Evolutionary conservation across 768 basidiomycete species (phyloP).

Genomic region (Phaeotremella fagi): DNA sequence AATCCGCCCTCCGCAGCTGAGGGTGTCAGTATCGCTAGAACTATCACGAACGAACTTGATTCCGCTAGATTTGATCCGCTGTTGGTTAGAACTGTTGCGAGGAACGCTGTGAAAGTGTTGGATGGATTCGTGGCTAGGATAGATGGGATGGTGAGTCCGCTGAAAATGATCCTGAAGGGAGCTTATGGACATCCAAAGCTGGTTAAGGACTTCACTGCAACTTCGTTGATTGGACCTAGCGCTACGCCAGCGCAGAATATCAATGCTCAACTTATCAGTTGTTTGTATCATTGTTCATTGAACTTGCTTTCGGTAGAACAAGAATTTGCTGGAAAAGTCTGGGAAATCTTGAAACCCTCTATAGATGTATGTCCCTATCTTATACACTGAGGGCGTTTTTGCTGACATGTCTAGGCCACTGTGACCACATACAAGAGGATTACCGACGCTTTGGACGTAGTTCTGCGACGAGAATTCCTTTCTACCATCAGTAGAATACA

Average conservation of each 20-base stretch:
- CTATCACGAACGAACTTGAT: constrained; percentile 84
- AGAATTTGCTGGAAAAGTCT: constrained; percentile 64
- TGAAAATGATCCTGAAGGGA: neutral
- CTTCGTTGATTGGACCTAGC: constrained; percentile 66
- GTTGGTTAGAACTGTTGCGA: constrained; percentile 71
- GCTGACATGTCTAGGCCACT: constrained; percentile 5
- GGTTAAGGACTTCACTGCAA: constrained; percentile 70
- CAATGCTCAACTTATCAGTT: constrained; percentile 74
- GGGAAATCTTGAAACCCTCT: constrained; percentile 56
- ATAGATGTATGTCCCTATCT: constrained; percentile 55
- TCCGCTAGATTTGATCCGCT: constrained; percentile 89
- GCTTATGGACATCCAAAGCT: constrained; percentile 53
- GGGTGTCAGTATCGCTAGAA: constrained; percentile 69
- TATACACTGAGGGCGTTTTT: neutral
- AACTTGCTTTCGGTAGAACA: constrained; percentile 62
- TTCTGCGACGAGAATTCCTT: constrained; percentile 69
- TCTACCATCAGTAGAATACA: constrained; percentile 73
- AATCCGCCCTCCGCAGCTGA: constrained; percentile 69
- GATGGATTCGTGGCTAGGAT: constrained; percentile 63
- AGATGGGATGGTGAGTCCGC: constrained; percentile 62
- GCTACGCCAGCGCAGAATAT: constrained; percentile 72
- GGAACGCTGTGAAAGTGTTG: constrained; percentile 62
- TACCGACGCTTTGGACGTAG: constrained; percentile 45
- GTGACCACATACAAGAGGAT: constrained; percentile 37
- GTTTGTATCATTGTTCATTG: constrained; percentile 69